Conservation (phyloP, 2,329 filamentous ascomycete species). For the Cryphonectria radicalis region DNA sequence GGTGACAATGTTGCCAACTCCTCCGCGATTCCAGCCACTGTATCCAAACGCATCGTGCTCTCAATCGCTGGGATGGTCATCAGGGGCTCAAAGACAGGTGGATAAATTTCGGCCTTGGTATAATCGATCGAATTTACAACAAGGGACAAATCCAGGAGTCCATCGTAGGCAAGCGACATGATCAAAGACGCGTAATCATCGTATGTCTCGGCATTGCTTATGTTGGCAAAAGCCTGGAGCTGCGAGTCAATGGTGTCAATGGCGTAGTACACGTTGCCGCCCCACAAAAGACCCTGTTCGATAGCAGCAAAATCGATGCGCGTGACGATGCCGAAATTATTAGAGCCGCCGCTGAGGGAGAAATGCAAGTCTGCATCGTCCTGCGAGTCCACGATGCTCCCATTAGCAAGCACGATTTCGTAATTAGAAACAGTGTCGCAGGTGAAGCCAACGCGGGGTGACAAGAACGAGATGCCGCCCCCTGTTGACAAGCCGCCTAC, state of each 20-base stretch:
- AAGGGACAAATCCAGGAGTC: background rate
- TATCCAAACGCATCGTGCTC: background rate
- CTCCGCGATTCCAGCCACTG: background rate
- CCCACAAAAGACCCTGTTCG: constrained; percentile 37
- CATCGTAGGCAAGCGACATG: background rate
- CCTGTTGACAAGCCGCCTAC: constrained; percentile 21
- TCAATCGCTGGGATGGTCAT: background rate
- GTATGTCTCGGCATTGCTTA: background rate
- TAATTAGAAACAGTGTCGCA: constrained; percentile 20
- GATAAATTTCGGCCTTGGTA: background rate
- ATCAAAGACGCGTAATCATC: background rate
- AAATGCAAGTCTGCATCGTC: background rate
- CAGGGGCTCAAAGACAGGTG: background rate
- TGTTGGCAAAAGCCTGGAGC: background rate
- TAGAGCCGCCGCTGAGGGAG: constrained; percentile 8
- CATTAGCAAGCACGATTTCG: constrained; percentile 19
- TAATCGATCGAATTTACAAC: background rate
- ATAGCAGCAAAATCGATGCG: constrained; percentile 20
- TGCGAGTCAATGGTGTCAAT: constrained; percentile 2
- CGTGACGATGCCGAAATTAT: constrained; percentile 14
- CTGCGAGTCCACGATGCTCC: background rate
- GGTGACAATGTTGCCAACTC: background rate
- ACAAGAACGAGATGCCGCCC: constrained; percentile 23
- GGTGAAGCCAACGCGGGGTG: constrained; percentile 18
- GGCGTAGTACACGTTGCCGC: constrained; percentile 36